A percentile compares a stretch with the other conserved stretches of the same genome.
phyloP scores from a whole-genome alignment of 75 land plant genomes.

The Cryptomeria japonica region DNA sequence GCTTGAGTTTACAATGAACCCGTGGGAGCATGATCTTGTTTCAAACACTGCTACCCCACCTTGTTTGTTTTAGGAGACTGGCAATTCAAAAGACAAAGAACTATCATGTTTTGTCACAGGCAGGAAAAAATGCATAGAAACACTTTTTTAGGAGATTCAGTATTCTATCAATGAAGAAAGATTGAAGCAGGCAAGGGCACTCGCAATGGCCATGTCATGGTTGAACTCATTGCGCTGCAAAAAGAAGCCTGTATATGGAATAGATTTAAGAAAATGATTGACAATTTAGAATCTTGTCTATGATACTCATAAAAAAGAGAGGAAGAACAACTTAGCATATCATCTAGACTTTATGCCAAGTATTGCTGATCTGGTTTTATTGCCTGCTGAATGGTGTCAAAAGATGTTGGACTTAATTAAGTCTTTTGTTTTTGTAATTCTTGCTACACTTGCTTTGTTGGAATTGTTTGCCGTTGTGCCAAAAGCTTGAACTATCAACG shows the following conservation, averaged over 20 bases:
- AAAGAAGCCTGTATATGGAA: slow-evolving; percentile 73
- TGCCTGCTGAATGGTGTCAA: slow-evolving; percentile 72
- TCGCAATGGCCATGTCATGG: slow-evolving; percentile 60
- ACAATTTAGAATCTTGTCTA: no score
- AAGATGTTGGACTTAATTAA: slow-evolving; percentile 57
- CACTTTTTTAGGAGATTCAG: slow-evolving; percentile 85
- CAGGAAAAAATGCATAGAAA: slow-evolving; percentile 29
- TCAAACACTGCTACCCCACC: slow-evolving; percentile 49
- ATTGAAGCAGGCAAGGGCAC: slow-evolving; percentile 52
- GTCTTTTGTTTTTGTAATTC: no score
- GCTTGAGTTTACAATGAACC: slow-evolving; percentile 61
- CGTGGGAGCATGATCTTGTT: slow-evolving; percentile 80
- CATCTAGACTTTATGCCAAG: slow-evolving; percentile 53
- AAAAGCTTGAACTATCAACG: no score
- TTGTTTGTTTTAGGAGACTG: slow-evolving; percentile 47
- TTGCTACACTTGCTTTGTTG: no score
- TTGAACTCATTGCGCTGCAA: slow-evolving; percentile 79
- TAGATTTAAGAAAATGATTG: slow-evolving; percentile 53
- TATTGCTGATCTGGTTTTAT: slow-evolving; percentile 64
- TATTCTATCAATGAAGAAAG: slow-evolving; percentile 65
- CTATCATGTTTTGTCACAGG: slow-evolving; percentile 8
- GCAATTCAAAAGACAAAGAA: slow-evolving; percentile 22
- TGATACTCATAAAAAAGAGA: no score
- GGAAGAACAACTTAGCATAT: slow-evolving; percentile 42
- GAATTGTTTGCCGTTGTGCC: no score